A percentile compares a stretch with the other conserved stretches of the same genome.
These are phyloP conservation scores for Keqinozyma sinolaborantium DNA, from an alignment of 1,139 yeast genomes.

Conservation along the genomic window DNA sequence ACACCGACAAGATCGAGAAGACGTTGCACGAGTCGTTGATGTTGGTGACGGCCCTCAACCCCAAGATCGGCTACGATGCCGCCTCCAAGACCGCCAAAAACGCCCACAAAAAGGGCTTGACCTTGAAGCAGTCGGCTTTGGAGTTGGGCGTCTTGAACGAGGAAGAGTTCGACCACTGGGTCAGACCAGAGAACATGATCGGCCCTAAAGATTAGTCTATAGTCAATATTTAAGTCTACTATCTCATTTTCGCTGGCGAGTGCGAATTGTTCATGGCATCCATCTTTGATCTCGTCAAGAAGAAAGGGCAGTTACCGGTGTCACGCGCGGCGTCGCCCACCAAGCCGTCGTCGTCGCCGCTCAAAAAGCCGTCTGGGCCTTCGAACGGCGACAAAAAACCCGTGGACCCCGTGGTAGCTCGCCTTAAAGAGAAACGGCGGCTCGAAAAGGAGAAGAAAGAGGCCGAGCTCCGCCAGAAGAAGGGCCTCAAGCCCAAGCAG, in stretches of 20 bases:
- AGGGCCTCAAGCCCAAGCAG: slow-evolving; percentile 28
- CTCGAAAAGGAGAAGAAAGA: slow-evolving; percentile 49
- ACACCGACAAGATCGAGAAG: slow-evolving; percentile 81
- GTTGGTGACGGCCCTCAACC: slow-evolving; percentile 98
- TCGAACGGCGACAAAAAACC: slow-evolving; percentile 11
- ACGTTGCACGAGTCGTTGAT: slow-evolving; percentile 89
- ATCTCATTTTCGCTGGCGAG: too few relatives aligned
- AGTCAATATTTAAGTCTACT: background rate
- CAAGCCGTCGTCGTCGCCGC: slow-evolving; percentile 1
- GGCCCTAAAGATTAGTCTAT: slow-evolving; percentile 64
- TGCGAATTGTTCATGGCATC: slow-evolving; percentile 11
- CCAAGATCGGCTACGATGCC: slow-evolving; percentile 95
- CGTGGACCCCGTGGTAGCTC: slow-evolving; percentile 53
- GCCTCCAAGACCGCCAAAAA: slow-evolving; percentile 98
- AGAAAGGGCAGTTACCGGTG: slow-evolving; percentile 23
- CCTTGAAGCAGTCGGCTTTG: slow-evolving; percentile 90
- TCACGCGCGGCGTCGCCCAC: background rate
- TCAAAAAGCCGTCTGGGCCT: slow-evolving; percentile 1
- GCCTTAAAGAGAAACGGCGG: slow-evolving; percentile 63
- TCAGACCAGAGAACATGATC: slow-evolving; percentile 95
- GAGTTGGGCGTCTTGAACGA: slow-evolving; percentile 81
- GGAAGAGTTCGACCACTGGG: slow-evolving; percentile 94
- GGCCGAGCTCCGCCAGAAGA: slow-evolving; percentile 24
- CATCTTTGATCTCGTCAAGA: slow-evolving; percentile 26
- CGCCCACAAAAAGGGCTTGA: slow-evolving; percentile 96